These are phyloP conservation scores for Crucibulum laeve DNA, from an alignment of 768 basidiomycete genomes.

Conservation along the genomic window DNA sequence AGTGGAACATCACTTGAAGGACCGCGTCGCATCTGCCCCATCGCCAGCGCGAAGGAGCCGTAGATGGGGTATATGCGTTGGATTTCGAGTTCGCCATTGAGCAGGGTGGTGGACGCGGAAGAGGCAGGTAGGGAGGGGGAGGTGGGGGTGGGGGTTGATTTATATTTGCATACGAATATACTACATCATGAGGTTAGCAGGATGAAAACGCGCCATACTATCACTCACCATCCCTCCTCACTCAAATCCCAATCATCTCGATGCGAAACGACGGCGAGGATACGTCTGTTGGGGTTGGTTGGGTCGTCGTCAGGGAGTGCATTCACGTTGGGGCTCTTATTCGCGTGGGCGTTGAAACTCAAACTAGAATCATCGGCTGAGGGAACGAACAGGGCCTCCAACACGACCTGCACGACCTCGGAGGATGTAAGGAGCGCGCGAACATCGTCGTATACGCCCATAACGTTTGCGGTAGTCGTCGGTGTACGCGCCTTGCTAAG, in stretches of 20 bases:
- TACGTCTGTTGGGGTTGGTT: constrained; percentile 23
- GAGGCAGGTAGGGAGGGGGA: too few species aligned
- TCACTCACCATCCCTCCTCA: constrained; percentile 57
- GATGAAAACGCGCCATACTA: neutral
- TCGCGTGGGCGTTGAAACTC: neutral
- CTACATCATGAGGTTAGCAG: constrained; percentile 22
- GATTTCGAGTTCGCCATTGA: constrained; percentile 35
- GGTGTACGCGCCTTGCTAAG: too few species aligned
- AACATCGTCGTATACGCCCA: too few species aligned
- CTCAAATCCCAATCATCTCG: constrained; percentile 31
- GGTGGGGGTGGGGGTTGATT: too few species aligned
- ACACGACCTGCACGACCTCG: too few species aligned
- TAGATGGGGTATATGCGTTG: constrained; percentile 56
- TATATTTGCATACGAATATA: constrained; percentile 44
- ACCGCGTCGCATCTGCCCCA: constrained; percentile 48
- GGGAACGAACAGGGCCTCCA: too few species aligned
- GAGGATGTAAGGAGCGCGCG: too few species aligned
- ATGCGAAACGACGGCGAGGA: constrained; percentile 51
- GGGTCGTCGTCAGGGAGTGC: constrained; percentile 11
- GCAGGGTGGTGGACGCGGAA: constrained; percentile 8
- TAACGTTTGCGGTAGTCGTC: too few species aligned
- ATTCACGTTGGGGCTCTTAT: neutral
- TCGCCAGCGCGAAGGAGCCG: constrained; percentile 45
- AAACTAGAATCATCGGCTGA: neutral
- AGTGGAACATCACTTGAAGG: constrained; percentile 25